phyloP scores from a whole-genome alignment of 257 asterid species.

The Solanum megistacrolobum region DNA sequence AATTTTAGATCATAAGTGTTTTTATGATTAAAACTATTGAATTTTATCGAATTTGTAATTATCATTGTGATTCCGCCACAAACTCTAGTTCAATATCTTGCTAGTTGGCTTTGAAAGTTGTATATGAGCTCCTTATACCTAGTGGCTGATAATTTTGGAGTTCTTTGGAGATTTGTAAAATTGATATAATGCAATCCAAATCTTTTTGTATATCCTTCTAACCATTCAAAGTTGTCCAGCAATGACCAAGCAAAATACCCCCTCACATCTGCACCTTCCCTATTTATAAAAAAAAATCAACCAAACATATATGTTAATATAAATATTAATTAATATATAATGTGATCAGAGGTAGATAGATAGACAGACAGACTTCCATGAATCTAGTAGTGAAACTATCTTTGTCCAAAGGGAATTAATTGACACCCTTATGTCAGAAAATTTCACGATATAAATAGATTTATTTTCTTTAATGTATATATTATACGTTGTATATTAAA shows the following conservation, averaged over 20 bases:
- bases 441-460: neutral
- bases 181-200: slow-evolving; percentile 48
- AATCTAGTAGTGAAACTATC: neutral
- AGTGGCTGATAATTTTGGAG: slow-evolving; percentile 31
- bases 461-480: neutral
- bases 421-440: neutral
- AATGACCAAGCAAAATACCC: slow-evolving; percentile 73
- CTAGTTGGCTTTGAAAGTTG: neutral
- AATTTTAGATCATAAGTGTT: neutral
- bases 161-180: slow-evolving; percentile 22
- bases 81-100: neutral
- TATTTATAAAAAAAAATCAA: neutral
- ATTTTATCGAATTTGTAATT: neutral
- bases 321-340: neutral
- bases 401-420: neutral
- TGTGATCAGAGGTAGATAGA: neutral
- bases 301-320: neutral
- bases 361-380: too few relatives aligned
- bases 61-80: neutral
- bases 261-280: slow-evolving; percentile 66
- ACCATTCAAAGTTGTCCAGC: slow-evolving; percentile 78
- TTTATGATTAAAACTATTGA: neutral
- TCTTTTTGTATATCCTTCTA: slow-evolving; percentile 40
- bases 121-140: slow-evolving; percentile 32
- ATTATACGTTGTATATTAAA: neutral